Base-by-base conservation (phyloP, 441 rosid species). In the Francoa sonchifolia region DNA sequence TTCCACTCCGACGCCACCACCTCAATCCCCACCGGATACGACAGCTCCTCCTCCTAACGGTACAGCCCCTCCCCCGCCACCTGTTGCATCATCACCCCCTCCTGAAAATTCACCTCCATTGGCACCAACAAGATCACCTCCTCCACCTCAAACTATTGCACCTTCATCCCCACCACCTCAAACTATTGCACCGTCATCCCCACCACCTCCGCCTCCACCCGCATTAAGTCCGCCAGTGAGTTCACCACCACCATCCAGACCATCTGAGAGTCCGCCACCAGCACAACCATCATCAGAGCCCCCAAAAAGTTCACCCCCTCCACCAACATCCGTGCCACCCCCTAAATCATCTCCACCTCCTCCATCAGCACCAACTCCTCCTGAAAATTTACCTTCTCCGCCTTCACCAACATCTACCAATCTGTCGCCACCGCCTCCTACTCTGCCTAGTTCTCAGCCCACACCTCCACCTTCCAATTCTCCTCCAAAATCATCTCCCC, bases 381-480 rank as follows among this genome's bases (percentile, higher is more conserved):
- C 73, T 32, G 28, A 33, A 19, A 44, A 23, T 48, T 42, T 69
- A 8, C 51, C 75, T 15, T 58, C 79, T 52, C 59, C 70, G 39
- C 46, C 9, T 28, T 33, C 17, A 26, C 50, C 56, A 23, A 57
- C 27, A 29, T 31, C 43, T 31, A 40, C 62, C 3, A 28, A 21
- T 13, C 39, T 48, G 54, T 32, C 88, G 33, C 72, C 73, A 20
- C 62, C 72, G 27, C 66, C 77, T 42, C 68, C 80, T 30, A 23
- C 60, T 28, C 19, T 69, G 1, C 51, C 69, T 30, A 18, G 38
- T 54, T 41, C 76, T 29, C 47, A 38, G 7, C 43, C 68, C 26
- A n/a, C 62, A 18, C 55, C 82, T 52, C 25, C 65, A 14, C 71
- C 73, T 48, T 49, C 80, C 19, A 68, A 62, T 58, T 69, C 77